Evolutionary conservation across 345 rosid species (phyloP).

Genomic region (Hevea brasiliensis): DNA sequence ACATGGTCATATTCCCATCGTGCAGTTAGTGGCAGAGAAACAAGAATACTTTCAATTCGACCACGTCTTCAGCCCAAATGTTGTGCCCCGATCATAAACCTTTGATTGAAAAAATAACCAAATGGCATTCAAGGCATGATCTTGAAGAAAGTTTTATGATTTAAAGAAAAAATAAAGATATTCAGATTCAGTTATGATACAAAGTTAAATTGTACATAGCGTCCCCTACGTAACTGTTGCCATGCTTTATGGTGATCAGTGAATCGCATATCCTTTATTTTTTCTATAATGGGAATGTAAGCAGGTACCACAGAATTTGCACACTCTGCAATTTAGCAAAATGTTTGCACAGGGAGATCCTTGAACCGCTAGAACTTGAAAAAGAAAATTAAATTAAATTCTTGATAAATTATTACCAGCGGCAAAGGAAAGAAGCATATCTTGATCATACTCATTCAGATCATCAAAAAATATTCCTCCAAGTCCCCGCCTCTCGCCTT

Average conservation of each 20-base stretch:
- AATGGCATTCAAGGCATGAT: slow-evolving; percentile 11
- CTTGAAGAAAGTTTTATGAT: neutral
- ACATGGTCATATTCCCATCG: slow-evolving; percentile 99
- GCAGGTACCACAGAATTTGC: slow-evolving; percentile 90
- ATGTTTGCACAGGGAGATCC: neutral
- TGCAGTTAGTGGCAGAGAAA: slow-evolving; percentile 86
- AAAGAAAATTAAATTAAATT: too few relatives aligned
- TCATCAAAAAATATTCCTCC: slow-evolving; percentile 99
- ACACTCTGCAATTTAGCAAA: slow-evolving; percentile 59
- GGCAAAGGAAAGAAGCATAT: slow-evolving; percentile 90
- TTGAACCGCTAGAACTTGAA: neutral
- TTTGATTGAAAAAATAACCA: slow-evolving; percentile 21
- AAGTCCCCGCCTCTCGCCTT: slow-evolving; percentile 91
- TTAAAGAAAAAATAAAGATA: neutral
- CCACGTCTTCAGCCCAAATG: slow-evolving; percentile 99
- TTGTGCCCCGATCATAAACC: slow-evolving; percentile 98
- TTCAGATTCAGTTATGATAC: slow-evolving; percentile 35
- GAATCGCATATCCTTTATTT: slow-evolving; percentile 70
- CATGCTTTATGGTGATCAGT: slow-evolving; percentile 86
- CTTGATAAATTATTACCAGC: slow-evolving; percentile 53
- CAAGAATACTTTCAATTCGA: slow-evolving; percentile 94
- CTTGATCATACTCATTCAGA: slow-evolving; percentile 84
- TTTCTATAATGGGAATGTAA: slow-evolving; percentile 84
- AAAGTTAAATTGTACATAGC: slow-evolving; percentile 97
- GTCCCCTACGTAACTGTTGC: slow-evolving; percentile 96